A percentile compares a stretch with the other conserved stretches of the same genome.
Evolutionary conservation across 2,329 filamentous ascomycete species (phyloP).

Genomic region (Fusarium abutilonis): DNA sequence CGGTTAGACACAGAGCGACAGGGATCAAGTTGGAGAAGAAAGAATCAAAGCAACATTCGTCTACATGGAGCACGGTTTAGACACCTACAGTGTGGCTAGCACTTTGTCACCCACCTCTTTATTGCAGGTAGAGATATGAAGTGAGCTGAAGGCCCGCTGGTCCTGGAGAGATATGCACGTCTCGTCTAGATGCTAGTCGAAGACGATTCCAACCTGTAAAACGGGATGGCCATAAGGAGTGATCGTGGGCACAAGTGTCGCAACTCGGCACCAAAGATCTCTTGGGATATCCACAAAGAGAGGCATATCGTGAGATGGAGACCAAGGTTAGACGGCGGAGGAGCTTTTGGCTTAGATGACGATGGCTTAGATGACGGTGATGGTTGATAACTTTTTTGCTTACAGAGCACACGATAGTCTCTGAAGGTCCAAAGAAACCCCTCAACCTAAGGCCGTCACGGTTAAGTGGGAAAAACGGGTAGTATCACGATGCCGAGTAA

Average conservation of each 20-base stretch:
- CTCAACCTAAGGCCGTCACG: conserved; percentile 1
- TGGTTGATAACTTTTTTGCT: not conserved
- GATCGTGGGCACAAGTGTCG: not conserved
- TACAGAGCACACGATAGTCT: not conserved
- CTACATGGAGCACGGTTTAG: not conserved
- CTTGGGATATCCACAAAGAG: conserved; percentile 6
- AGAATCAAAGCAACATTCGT: conserved; percentile 24
- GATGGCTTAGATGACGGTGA: not conserved
- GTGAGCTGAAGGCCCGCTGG: not conserved
- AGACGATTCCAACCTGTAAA: not conserved
- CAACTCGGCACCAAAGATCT: not conserved
- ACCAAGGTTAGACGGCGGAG: conserved; percentile 4
- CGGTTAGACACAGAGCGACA: not conserved
- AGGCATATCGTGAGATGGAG: conserved; percentile 5
- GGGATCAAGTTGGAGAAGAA: conserved; percentile 7
- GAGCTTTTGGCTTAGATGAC: not conserved
- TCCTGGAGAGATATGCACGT: conserved; percentile 13
- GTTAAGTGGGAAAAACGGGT: conserved; percentile 6
- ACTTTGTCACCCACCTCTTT: conserved; percentile 4
- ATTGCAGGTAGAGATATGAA: not conserved
- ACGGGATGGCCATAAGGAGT: not conserved
- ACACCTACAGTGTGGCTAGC: conserved; percentile 18
- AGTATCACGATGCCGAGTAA: conserved; percentile 23
- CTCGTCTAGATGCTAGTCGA: conserved; percentile 21
- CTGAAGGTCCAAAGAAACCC: not conserved